Conservation (phyloP, 768 basidiomycete species). For the Lentinula raphanica region DNA sequence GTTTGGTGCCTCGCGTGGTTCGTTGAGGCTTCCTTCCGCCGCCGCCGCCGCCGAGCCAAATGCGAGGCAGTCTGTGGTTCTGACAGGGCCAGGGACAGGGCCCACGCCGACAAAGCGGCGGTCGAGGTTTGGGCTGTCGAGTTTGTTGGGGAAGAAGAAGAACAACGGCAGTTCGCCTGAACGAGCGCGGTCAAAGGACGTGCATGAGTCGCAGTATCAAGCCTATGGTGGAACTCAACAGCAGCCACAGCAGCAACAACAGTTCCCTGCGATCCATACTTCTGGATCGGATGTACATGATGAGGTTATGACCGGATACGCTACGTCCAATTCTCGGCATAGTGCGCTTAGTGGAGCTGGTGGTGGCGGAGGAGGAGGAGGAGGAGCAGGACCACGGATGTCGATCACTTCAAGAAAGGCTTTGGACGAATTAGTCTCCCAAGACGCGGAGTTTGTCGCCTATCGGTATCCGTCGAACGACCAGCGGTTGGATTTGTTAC, state of each 20-base stretch:
- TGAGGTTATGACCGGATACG: constrained; percentile 40
- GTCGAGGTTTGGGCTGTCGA: constrained; percentile 66
- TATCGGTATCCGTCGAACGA: constrained; percentile 83
- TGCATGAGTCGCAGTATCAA: constrained; percentile 27
- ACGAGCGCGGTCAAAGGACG: constrained; percentile 28
- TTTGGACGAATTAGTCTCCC: constrained; percentile 76
- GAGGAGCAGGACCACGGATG: constrained; percentile 48
- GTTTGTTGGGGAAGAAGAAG: constrained; percentile 61
- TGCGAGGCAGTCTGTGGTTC: constrained; percentile 8
- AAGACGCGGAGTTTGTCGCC: constrained; percentile 79
- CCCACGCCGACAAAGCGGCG: constrained; percentile 52
- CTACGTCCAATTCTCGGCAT: constrained; percentile 46
- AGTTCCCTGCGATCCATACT: constrained; percentile 44
- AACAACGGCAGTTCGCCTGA: constrained; percentile 17
- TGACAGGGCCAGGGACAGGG: no score
- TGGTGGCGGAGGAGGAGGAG: no score
- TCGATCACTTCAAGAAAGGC: constrained; percentile 66
- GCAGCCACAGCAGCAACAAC: constrained; percentile 21
- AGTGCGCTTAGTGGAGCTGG: constrained; percentile 37
- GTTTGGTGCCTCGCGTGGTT: constrained; percentile 64
- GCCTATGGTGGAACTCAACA: not conserved
- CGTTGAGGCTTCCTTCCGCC: constrained; percentile 35
- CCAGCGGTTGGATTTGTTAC: constrained; percentile 60
- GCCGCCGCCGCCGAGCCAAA: constrained; percentile 15
- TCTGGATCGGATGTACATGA: constrained; percentile 47